These are phyloP conservation scores for Teunomyces atbi DNA, from an alignment of 805 yeast species.

Conservation along the genomic window DNA sequence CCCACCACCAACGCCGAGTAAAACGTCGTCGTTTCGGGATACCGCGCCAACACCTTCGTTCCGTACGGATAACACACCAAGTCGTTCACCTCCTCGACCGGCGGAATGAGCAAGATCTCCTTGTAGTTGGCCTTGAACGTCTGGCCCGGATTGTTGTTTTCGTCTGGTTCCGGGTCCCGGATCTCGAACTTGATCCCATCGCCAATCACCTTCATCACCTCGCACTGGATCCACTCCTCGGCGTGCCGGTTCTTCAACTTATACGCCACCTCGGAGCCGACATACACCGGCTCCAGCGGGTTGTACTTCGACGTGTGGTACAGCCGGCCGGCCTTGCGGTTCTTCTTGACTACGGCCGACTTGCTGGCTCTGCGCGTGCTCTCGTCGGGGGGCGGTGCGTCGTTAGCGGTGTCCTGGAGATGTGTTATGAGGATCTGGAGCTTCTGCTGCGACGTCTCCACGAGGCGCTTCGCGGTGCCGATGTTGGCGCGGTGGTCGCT, in stretches of 20 bases:
- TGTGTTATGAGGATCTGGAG: slow-evolving; percentile 44
- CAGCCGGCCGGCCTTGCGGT: slow-evolving; percentile 38
- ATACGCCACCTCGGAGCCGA: slow-evolving; percentile 88
- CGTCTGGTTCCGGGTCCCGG: slow-evolving; percentile 98
- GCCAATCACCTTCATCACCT: slow-evolving; percentile 70
- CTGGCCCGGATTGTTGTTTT: slow-evolving; percentile 82
- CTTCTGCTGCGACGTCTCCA: slow-evolving; percentile 43
- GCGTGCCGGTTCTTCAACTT: slow-evolving; percentile 65
- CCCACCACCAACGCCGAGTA: slow-evolving; percentile 92
- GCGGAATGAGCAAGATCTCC: slow-evolving; percentile 74
- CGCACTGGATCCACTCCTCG: slow-evolving; percentile 98
- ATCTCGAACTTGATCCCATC: slow-evolving; percentile 80
- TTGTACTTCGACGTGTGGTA: slow-evolving; percentile 56
- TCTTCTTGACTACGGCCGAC: slow-evolving; percentile 11
- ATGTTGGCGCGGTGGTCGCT: slow-evolving; percentile 56
- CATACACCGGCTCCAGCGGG: slow-evolving; percentile 52
- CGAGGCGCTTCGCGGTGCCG: slow-evolving; percentile 44
- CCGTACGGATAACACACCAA: slow-evolving; percentile 66
- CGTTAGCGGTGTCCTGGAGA: slow-evolving; percentile 18
- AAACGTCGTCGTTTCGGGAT: slow-evolving; percentile 97
- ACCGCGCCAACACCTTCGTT: slow-evolving; percentile 82
- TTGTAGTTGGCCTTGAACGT: slow-evolving; percentile 78
- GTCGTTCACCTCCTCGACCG: slow-evolving; percentile 39
- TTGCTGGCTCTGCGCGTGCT: not conserved
- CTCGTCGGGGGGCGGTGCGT: slow-evolving; percentile 5